phyloP scores from a whole-genome alignment of 371 early-diverging fungal species.

The Antonospora locustae region DNA sequence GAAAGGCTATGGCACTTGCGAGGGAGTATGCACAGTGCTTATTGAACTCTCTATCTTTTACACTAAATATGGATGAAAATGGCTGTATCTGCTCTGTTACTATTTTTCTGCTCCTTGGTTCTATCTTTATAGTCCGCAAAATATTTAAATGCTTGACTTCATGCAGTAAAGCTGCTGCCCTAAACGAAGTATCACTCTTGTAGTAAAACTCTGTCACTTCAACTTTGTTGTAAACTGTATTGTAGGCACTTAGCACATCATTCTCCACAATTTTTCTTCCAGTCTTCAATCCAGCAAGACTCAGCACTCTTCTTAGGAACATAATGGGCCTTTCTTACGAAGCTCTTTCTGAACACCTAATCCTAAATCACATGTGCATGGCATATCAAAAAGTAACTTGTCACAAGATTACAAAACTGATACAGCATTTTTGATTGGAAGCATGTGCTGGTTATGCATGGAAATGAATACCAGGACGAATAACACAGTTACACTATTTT shows the following conservation, averaged over 20 bases:
- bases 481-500: background rate
- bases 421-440: constrained; percentile 25
- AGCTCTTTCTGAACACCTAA: constrained; percentile 1
- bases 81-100: constrained; percentile 30
- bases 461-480: constrained; percentile 18
- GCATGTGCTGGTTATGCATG: constrained; percentile 9
- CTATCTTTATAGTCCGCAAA: constrained; percentile 14
- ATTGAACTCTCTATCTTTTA: constrained; percentile 16
- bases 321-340: no score
- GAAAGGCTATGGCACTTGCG: constrained; percentile 18
- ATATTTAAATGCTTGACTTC: constrained; percentile 10
- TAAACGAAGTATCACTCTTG: background rate
- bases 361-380: constrained; percentile 1
- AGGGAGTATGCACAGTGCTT: constrained; percentile 23
- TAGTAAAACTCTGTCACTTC: constrained; percentile 4
- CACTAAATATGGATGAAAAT: constrained; percentile 13
- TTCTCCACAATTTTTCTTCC: no score
- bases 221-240: constrained; percentile 11
- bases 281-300: no score
- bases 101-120: constrained; percentile 1
- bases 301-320: no score
- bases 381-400: constrained; percentile 1
- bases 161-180: background rate
- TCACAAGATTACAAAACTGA: background rate
- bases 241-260: no score